Evolutionary conservation across 2,329 filamentous ascomycete genomes (phyloP), one percentile per base, ranked within the genome.

Genomic region (Neonectria magnoliae): DNA sequence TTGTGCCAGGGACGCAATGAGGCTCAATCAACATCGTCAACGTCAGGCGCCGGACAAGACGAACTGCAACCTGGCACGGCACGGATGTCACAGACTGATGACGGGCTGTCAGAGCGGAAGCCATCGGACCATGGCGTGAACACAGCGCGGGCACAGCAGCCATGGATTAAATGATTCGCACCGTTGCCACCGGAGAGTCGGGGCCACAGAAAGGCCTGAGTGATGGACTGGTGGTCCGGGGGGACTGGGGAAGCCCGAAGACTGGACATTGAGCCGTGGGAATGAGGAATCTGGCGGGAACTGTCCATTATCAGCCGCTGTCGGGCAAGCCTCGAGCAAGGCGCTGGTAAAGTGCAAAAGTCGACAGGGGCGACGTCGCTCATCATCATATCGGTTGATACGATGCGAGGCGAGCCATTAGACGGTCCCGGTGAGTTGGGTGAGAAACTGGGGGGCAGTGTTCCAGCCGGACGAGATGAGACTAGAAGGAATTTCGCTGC

Each of bases 351-450:
- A 58, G 53, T 42, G 57, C 38, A 57, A 62, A 44, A 31, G 59
- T 55, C 48, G 65, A 68, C 67, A 71, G 63, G 70, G 70, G 63
- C 62, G n/a, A 31, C 44, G 65, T 44, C 59, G 61, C 60, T 51
- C 65, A 73, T 69, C 72, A 65, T 71, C 68, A 73, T 73, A 63
- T 73, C 71, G 71, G 70, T 65, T 73, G 54, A 64, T 41, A 55
- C 71, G 68, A 73, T 70, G 70, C 70, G 71, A 73, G 71, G 71
- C 70, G 71, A 73, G 71, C 71, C 70, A 68, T 63, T 64, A 72
- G 57, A 58, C 65, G 65, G 71, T 71, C 70, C 71, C 71, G 65
- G 67, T 62, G 65, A 70, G 57, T 71, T 73, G 71, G 71, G 54
- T 64, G 57, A 68, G 58, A 56, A 54, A 47, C 71, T 54, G 45